These are phyloP conservation scores for Scheffersomyces amazonensis DNA, from an alignment of 805 yeast species.

Conservation along the genomic window DNA sequence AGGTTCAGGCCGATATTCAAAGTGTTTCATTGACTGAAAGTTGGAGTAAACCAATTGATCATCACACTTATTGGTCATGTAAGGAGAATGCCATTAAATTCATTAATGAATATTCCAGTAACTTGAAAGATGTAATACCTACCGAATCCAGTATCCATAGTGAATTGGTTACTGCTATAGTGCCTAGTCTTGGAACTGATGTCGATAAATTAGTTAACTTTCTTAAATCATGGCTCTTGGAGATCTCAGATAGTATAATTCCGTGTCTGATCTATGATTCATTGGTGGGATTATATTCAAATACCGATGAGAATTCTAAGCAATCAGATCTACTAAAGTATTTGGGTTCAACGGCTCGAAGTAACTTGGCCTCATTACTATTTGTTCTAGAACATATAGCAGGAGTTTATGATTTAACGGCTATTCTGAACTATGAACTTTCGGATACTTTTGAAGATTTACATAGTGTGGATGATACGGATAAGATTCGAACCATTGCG, in stretches of 20 bases:
- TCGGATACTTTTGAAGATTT: conserved; percentile 22
- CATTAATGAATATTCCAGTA: conserved; percentile 16
- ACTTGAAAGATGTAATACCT: conserved; percentile 6
- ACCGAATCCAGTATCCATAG: conserved; percentile 21
- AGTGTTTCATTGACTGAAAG: not conserved
- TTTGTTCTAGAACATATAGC: conserved; percentile 34
- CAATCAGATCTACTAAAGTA: conserved; percentile 16
- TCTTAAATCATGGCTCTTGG: conserved; percentile 38
- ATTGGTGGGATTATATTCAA: not conserved
- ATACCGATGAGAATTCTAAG: conserved; percentile 8
- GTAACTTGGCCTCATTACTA: conserved; percentile 35
- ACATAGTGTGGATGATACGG: conserved; percentile 5
- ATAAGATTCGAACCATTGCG: conserved; percentile 6
- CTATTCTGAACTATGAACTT: conserved; percentile 22
- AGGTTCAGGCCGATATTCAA: conserved; percentile 6
- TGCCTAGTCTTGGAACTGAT: conserved; percentile 9
- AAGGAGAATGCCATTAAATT: conserved; percentile 25
- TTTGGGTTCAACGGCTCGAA: conserved; percentile 34
- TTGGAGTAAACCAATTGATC: conserved; percentile 12
- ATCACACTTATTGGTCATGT: conserved; percentile 31
- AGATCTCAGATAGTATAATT: conserved; percentile 38
- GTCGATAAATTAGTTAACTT: conserved; percentile 22
- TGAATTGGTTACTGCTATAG: conserved; percentile 16
- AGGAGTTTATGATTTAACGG: conserved; percentile 17
- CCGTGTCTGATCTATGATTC: conserved; percentile 30